Base-by-base conservation (phyloP, 1,284 basidiomycete genomes). In the Rhodotorula sp. region DNA sequence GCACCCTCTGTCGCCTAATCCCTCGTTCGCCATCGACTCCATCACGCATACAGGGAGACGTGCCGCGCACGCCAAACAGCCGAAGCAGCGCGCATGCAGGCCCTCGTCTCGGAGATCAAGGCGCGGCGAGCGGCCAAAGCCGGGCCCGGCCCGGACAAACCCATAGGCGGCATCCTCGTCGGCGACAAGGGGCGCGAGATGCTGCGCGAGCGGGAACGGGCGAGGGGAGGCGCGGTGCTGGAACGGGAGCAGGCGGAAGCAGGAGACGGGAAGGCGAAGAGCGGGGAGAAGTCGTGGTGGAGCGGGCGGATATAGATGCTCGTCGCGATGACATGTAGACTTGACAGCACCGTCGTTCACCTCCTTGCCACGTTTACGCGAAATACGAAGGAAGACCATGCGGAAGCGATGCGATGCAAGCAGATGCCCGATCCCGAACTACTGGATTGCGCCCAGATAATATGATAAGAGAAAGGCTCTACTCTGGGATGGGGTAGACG, bases 71-170 rank as follows among this genome's bases (percentile, higher is more conserved):
- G 74, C 2, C 74, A 76, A 56, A 70, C 73, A 1, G 66, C 69
- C 42, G 74, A 76, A 66, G 63, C 73, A 0, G 68, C 74, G 13
- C 59, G 73, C 3, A 76, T 76, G 73, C 57, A 65, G 2, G 68
- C 72, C 7, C 68, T 76, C 53, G 72, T 76, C 13, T 50, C 66
- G 16, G 74, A 76, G 34, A 69, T 74, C 66, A 74, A 76, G 50
- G 44, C 66, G 7, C 55, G 68, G 34, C 62, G 64, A 27, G 68
- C 69, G 0, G 56, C 74, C 21, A 71, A 73, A 53, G 59, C 46
- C 16, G 42, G 23, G 17, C 4, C 12, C n/a, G 44, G 27, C 34
- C 45, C 12, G 17, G 14, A 34, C 21, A 23, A 52, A 52, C 17
- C 64, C 2, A 58, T 70, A 12, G 70, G 70, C 16, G 73, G 73